phyloP scores from a whole-genome alignment of 148 eudicot genomes.

The Camellia japonica region DNA sequence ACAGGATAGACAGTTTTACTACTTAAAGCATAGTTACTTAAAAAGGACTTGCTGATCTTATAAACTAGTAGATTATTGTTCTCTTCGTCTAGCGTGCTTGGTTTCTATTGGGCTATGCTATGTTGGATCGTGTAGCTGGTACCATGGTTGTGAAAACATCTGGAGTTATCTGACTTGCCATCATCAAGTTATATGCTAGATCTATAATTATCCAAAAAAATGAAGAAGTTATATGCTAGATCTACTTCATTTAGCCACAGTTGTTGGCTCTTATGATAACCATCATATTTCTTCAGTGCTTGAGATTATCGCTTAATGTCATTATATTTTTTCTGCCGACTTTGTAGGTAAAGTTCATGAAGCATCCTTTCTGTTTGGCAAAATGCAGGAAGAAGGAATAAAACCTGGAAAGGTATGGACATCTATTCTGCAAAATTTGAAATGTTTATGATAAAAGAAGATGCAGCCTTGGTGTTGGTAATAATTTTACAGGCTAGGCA shows the following conservation, averaged over 20 bases:
- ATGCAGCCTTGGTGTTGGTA: background rate
- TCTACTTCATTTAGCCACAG: background rate
- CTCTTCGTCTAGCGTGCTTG: background rate
- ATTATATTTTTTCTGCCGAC: background rate
- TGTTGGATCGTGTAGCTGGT: no score
- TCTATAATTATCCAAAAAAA: no score
- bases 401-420: slow-evolving; percentile 72
- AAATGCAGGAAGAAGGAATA: slow-evolving; percentile 83
- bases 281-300: background rate
- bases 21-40: background rate
- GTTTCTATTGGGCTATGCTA: background rate
- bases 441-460: background rate
- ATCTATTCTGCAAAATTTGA: slow-evolving; percentile 5
- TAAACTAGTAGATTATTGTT: background rate
- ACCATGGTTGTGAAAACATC: no score
- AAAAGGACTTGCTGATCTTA: background rate
- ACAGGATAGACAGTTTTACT: background rate
- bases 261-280: background rate
- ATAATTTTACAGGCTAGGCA: background rate
- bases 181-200: no score
- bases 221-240: background rate
- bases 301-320: background rate
- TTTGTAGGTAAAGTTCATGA: slow-evolving; percentile 66
- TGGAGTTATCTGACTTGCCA: no score
- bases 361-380: slow-evolving; percentile 58